A percentile compares a stretch with the other conserved stretches of the same genome.
Evolutionary conservation across 768 basidiomycete genomes (phyloP).

Genomic region (Mycena capillaripes): DNA sequence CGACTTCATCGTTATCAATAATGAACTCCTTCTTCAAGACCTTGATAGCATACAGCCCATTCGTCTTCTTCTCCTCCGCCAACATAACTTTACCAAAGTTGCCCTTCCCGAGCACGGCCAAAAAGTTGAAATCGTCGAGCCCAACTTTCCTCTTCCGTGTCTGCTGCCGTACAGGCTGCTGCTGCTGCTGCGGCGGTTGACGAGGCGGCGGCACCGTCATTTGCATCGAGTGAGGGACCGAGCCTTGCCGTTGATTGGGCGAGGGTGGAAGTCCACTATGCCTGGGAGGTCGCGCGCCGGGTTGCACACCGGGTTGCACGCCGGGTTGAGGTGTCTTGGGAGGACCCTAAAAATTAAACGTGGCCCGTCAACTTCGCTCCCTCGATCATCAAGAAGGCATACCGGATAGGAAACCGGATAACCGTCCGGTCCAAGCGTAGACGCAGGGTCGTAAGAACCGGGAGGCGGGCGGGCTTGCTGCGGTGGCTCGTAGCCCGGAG

Average conservation of each 20-base stretch:
- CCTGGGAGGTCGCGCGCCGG: conserved; percentile 28
- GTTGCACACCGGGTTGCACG: neutral
- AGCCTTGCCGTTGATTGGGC: conserved; percentile 33
- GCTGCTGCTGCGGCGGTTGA: conserved; percentile 42
- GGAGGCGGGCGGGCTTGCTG: conserved; percentile 46
- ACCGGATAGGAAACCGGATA: conserved; percentile 56
- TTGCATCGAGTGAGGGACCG: conserved; percentile 38
- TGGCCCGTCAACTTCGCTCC: conserved; percentile 13
- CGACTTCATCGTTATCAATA: conserved; percentile 99
- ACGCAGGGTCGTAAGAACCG: conserved; percentile 49
- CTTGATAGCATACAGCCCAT: conserved; percentile 96
- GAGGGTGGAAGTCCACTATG: conserved; percentile 40
- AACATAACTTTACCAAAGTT: conserved; percentile 99
- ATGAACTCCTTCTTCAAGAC: conserved; percentile 99
- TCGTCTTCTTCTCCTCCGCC: conserved; percentile 96
- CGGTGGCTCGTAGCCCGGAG: conserved; percentile 60
- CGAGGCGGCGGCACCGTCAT: conserved; percentile 42
- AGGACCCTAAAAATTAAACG: conserved; percentile 38
- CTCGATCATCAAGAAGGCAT: conserved; percentile 35
- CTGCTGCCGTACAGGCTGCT: conserved; percentile 55
- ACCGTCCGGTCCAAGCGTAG: conserved; percentile 43
- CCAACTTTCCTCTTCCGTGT: conserved; percentile 88
- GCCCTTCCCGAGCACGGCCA: conserved; percentile 98
- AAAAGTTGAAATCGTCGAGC: conserved; percentile 98
- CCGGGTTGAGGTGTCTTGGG: conserved; percentile 36